phyloP scores from a whole-genome alignment of 805 yeast genomes.

The Danielia reshetovae region DNA sequence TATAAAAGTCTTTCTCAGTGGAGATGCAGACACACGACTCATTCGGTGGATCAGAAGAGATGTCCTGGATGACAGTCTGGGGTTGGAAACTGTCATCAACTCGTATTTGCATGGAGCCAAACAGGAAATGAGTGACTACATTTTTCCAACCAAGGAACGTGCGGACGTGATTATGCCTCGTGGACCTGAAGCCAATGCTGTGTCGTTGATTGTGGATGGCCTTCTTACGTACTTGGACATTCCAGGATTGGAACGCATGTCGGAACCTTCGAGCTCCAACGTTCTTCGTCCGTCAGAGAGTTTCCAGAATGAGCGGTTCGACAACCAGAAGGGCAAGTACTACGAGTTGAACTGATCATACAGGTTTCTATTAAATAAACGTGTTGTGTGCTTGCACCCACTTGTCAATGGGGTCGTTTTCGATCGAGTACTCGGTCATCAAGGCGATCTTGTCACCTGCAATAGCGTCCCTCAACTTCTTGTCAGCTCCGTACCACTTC shows the following conservation, averaged over 20 bases:
- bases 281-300: constrained; percentile 25
- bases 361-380: constrained; percentile 1
- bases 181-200: constrained; percentile 60
- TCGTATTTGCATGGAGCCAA: constrained; percentile 54
- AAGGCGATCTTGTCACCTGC: constrained; percentile 42
- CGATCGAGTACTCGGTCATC: constrained; percentile 45
- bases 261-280: constrained; percentile 14
- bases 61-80: constrained; percentile 17
- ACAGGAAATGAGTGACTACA: constrained; percentile 63
- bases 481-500: constrained; percentile 64
- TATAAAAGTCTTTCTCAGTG: constrained; percentile 70
- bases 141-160: constrained; percentile 62
- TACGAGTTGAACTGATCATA: constrained; percentile 34
- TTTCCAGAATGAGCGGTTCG: constrained; percentile 31
- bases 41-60: constrained; percentile 68
- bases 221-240: constrained; percentile 37
- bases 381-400: constrained; percentile 16
- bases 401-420: constrained; percentile 52
- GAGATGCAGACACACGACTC: constrained; percentile 80
- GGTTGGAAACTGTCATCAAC: constrained; percentile 36
- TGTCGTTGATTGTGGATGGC: constrained; percentile 62
- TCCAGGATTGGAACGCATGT: constrained; percentile 14
- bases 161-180: constrained; percentile 75
- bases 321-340: constrained; percentile 39
- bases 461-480: constrained; percentile 56